A percentile compares a stretch with the other conserved stretches of the same genome.
Conservation (phyloP, 345 rosid genomes). For the Gossypium australe region DNA sequence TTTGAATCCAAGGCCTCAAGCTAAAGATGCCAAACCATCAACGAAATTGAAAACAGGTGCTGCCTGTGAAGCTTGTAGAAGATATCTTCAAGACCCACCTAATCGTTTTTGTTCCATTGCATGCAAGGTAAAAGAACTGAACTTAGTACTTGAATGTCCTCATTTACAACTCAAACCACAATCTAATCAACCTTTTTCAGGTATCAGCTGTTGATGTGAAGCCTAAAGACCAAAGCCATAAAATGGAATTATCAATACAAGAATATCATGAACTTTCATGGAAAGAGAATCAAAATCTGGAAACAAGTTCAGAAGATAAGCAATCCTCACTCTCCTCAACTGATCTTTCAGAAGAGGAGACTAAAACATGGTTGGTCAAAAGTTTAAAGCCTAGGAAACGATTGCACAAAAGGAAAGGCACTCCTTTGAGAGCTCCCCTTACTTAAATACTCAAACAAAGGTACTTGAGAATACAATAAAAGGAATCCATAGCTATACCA, state of each 20-base stretch:
- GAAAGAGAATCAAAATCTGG: constrained; percentile 36
- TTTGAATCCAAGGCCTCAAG: constrained; percentile 72
- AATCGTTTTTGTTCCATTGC: constrained; percentile 82
- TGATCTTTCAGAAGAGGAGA: constrained; percentile 48
- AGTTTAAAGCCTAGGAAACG: constrained; percentile 47
- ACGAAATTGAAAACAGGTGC: constrained; percentile 61
- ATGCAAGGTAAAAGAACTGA: constrained; percentile 55
- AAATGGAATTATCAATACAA: constrained; percentile 24
- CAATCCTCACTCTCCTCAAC: constrained; percentile 45
- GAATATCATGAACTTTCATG: constrained; percentile 24
- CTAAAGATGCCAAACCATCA: constrained; percentile 75
- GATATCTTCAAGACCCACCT: constrained; percentile 78
- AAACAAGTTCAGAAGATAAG: constrained; percentile 39
- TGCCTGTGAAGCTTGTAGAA: constrained; percentile 63
- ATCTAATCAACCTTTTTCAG: constrained; percentile 24
- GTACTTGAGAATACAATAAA: constrained; percentile 19
- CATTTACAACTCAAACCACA: not conserved
- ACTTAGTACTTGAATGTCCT: not conserved
- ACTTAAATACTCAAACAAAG: constrained; percentile 14
- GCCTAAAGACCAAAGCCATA: constrained; percentile 24
- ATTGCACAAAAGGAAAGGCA: constrained; percentile 63
- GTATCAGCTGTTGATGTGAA: constrained; percentile 31
- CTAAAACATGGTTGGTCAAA: constrained; percentile 27
- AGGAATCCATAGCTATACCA: constrained; percentile 9
- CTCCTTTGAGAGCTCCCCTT: constrained; percentile 58